phyloP scores from a whole-genome alignment of 176 grass and related monocot genomes.

The Poa pratensis region DNA sequence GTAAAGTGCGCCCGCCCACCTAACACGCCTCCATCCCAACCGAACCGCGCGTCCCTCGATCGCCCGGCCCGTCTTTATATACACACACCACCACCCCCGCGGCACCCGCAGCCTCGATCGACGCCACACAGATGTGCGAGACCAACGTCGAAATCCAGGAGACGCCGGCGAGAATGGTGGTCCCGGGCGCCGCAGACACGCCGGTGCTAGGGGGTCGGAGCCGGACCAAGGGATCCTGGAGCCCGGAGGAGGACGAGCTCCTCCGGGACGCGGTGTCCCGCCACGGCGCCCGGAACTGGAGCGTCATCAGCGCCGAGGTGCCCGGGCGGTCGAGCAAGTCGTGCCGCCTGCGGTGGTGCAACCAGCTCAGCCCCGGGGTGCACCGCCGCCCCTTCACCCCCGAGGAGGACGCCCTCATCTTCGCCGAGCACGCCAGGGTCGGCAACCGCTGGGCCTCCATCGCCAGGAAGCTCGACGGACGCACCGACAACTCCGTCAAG shows the following conservation, averaged over 20 bases:
- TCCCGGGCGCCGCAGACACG: not conserved
- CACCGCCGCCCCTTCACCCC: slow-evolving; percentile 86
- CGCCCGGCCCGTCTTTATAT: slow-evolving; percentile 17
- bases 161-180: not conserved
- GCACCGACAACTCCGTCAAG: slow-evolving; percentile 97
- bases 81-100: not conserved
- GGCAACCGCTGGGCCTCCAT: slow-evolving; percentile 98
- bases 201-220: not conserved
- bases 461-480: slow-evolving; percentile 70
- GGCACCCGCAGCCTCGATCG: not conserved
- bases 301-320: slow-evolving; percentile 64
- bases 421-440: slow-evolving; percentile 54
- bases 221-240: slow-evolving; percentile 84
- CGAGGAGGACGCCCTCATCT: slow-evolving; percentile 69
- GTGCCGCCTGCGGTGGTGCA: slow-evolving; percentile 91
- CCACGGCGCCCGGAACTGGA: slow-evolving; percentile 84
- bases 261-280: slow-evolving; percentile 57
- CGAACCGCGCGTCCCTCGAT: not conserved
- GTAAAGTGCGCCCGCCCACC: slow-evolving; percentile 13
- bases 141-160: not conserved
- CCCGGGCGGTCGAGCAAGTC: slow-evolving; percentile 86
- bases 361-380: slow-evolving; percentile 85
- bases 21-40: slow-evolving; percentile 1
- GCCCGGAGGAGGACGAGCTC: slow-evolving; percentile 77
- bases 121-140: not conserved